A percentile compares a stretch with the other conserved stretches of the same genome.
Evolutionary conservation across 352 stramenopile genomes (phyloP).

Genomic region (Aphanomyces stellatus): DNA sequence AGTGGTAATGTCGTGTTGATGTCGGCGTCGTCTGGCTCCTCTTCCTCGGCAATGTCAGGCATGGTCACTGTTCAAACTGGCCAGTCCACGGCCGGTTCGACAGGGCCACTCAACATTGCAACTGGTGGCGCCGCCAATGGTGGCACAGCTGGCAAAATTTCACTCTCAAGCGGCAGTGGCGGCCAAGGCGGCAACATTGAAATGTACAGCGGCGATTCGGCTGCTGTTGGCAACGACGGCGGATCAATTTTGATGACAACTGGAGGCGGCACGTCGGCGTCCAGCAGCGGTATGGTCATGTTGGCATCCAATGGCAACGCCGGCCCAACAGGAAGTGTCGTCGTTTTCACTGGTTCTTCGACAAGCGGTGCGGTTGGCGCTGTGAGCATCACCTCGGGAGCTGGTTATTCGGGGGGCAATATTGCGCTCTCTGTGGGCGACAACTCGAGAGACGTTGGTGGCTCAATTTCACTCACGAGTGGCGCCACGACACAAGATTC

Average conservation of each 20-base stretch:
- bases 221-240: constrained; percentile 25
- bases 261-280: constrained; percentile 36
- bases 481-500: background rate
- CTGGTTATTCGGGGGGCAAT: background rate
- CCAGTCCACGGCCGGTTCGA: constrained; percentile 25
- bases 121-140: constrained; percentile 31
- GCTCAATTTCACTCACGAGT: background rate
- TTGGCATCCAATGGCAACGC: constrained; percentile 4
- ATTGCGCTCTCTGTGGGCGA: constrained; percentile 1
- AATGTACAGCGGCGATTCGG: constrained; percentile 30
- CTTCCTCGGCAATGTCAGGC: background rate
- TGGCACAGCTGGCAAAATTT: constrained; percentile 35
- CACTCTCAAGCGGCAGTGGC: constrained; percentile 39
- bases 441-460: background rate
- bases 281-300: constrained; percentile 23
- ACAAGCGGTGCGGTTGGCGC: background rate
- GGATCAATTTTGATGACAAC: constrained; percentile 30
- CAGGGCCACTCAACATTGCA: constrained; percentile 31
- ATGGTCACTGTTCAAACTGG: background rate
- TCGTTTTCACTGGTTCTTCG: constrained; percentile 11
- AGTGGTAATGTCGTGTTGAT: constrained; percentile 36
- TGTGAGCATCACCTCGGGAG: constrained; percentile 3
- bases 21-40: constrained; percentile 29
- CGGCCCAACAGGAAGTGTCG: background rate
- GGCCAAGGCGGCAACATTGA: constrained; percentile 31